Evolutionary conservation across 2,329 filamentous ascomycete species (phyloP).

Genomic region (Coniochaeta sp.): DNA sequence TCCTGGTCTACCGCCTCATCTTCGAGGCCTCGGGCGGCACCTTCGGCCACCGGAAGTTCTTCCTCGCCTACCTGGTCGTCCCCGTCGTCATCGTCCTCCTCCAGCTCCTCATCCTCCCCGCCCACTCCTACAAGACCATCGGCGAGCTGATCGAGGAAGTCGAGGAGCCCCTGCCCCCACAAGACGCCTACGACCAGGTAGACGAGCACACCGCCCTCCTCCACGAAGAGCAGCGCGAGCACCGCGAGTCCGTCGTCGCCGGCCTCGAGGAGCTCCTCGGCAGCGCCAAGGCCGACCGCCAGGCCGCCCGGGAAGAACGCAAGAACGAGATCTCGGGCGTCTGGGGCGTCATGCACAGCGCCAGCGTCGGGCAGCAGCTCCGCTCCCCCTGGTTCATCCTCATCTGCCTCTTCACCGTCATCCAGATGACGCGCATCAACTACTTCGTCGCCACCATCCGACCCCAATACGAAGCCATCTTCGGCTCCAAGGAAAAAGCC

Average conservation of each 20-base stretch:
- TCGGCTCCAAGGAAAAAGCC: conserved; percentile 54
- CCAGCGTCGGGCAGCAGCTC: conserved; percentile 65
- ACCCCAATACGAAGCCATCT: conserved; percentile 71
- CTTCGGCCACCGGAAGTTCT: conserved; percentile 62
- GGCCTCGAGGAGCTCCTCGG: conserved; percentile 65
- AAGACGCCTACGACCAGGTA: conserved; percentile 50
- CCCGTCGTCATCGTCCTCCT: conserved; percentile 57
- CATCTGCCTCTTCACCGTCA: conserved; percentile 70
- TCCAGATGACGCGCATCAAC: conserved; percentile 78
- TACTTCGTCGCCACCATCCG: conserved; percentile 87
- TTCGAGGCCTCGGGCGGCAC: conserved; percentile 44
- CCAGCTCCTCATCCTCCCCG: conserved; percentile 66
- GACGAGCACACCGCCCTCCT: conserved; percentile 49
- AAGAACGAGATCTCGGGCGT: conserved; percentile 68
- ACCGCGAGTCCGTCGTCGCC: conserved; percentile 54
- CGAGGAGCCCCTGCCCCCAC: conserved; percentile 37
- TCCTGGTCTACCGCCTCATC: conserved; percentile 64
- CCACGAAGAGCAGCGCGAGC: conserved; percentile 48
- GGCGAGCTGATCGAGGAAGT: conserved; percentile 73
- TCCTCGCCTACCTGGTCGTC: conserved; percentile 63
- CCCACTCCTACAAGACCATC: conserved; percentile 73
- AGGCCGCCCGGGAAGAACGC: conserved; percentile 59
- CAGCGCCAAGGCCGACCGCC: conserved; percentile 50
- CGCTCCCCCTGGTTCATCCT: conserved; percentile 76
- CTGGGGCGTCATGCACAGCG: conserved; percentile 78